Evolutionary conservation across 129 eudicot genomes (phyloP).

Genomic region (Helianthus annuus): DNA sequence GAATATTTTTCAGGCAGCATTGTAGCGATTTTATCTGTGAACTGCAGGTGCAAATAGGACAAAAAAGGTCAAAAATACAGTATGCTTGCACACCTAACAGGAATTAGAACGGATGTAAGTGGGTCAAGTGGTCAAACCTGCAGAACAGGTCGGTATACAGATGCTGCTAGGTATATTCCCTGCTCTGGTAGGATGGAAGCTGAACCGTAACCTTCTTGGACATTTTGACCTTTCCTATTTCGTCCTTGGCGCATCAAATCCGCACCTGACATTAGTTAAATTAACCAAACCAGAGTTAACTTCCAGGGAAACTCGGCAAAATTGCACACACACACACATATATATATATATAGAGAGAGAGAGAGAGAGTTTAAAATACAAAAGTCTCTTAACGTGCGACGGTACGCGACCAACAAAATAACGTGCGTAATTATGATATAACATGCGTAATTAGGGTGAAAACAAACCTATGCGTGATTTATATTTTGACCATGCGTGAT

Average conservation of each 20-base stretch:
- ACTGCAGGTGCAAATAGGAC: slow-evolving; percentile 51
- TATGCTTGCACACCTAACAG: neutral
- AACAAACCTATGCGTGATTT: no score
- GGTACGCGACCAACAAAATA: no score
- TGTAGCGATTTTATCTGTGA: slow-evolving; percentile 82
- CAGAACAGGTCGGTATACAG: slow-evolving; percentile 91
- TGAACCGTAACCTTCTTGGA: slow-evolving; percentile 96
- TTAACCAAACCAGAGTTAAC: slow-evolving; percentile 13
- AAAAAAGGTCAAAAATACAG: neutral
- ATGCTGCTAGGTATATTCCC: slow-evolving; percentile 96
- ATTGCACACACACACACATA: neutral
- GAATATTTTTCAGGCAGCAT: slow-evolving; percentile 90
- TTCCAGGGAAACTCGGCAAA: neutral
- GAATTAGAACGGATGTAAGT: slow-evolving; percentile 1
- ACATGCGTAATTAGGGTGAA: no score
- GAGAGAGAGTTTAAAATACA: no score
- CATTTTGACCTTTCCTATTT: slow-evolving; percentile 81
- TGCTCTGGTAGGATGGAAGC: slow-evolving; percentile 93
- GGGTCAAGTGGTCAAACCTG: slow-evolving; percentile 70
- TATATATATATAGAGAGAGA: neutral
- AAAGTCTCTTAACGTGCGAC: no score
- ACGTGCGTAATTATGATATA: no score
- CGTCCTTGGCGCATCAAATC: slow-evolving; percentile 87
- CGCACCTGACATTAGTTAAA: slow-evolving; percentile 41
- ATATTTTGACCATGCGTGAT: no score